phyloP scores from a whole-genome alignment of 2,329 filamentous ascomycete species.

The Chalaropsis thielavioides region DNA sequence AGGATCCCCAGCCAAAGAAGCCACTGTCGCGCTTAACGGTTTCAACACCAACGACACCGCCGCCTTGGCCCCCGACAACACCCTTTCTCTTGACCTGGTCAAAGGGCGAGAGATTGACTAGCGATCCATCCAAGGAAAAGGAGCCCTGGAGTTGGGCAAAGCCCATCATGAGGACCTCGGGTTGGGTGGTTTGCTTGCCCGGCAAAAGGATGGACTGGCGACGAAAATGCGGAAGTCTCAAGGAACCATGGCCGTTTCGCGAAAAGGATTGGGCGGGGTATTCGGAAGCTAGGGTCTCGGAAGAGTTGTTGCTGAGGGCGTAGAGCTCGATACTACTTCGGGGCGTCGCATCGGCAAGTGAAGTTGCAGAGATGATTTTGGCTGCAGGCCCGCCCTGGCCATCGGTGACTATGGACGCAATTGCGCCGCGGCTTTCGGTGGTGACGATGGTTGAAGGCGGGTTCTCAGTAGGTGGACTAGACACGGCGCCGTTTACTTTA shows the following conservation, averaged over 20 bases:
- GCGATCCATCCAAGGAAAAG: slow-evolving; percentile 79
- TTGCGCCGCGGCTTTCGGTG: neutral
- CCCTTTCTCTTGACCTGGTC: slow-evolving; percentile 94
- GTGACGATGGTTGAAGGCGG: neutral
- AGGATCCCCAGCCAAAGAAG: slow-evolving; percentile 71
- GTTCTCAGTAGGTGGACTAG: neutral
- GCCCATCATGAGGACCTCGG: slow-evolving; percentile 91
- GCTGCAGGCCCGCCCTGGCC: slow-evolving; percentile 43
- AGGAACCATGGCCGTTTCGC: slow-evolving; percentile 22
- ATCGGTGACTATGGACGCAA: slow-evolving; percentile 31
- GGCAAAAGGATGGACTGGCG: slow-evolving; percentile 29
- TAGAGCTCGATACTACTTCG: slow-evolving; percentile 92
- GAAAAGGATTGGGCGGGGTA: slow-evolving; percentile 45
- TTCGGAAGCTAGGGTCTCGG: slow-evolving; percentile 83
- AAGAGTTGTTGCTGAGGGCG: slow-evolving; percentile 85
- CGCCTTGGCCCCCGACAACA: slow-evolving; percentile 73
- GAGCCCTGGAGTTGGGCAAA: slow-evolving; percentile 89
- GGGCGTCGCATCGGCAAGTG: slow-evolving; percentile 45
- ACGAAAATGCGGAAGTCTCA: slow-evolving; percentile 32
- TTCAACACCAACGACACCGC: slow-evolving; percentile 72
- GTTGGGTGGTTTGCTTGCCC: slow-evolving; percentile 32
- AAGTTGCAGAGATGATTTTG: slow-evolving; percentile 58
- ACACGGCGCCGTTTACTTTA: slow-evolving; percentile 26
- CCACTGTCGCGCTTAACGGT: slow-evolving; percentile 59
- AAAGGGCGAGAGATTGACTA: slow-evolving; percentile 79